Base-by-base conservation (phyloP, 129 eudicot genomes). In the Flaveria linearis region DNA sequence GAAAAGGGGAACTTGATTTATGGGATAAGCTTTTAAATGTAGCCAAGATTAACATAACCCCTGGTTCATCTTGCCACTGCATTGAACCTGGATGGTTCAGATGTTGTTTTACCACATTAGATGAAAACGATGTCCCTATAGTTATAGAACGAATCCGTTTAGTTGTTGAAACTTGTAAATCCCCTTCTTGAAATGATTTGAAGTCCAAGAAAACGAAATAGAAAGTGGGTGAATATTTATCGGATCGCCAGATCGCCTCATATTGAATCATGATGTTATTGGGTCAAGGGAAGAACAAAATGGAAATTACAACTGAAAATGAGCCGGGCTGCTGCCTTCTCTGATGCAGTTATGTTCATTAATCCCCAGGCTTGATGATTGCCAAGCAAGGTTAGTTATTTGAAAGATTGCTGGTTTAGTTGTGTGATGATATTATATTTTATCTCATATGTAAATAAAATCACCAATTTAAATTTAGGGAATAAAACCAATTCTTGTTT, bases 21-120 rank as follows among this genome's bases (percentile, higher is more conserved):
- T 91, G 97, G 96, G 96, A 91, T 9, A 95, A 89, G 69, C 83
- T 91, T n/a, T 80, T 91, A 68, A 91, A 80, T 82, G 81, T 82
- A 60, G 99, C 84, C 10, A 95, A 95, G 82, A 77, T 95, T 50
- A 95, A 95, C 57, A 67, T 78, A 45, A 91, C 89, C 60, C 99
- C 97, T n/a, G 99, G 99, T n/a, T 95, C 92, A 7, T 86, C 96
- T 36, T 95, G 93, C 62, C 99, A 95, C 71, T 95, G 97, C 73
- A 88, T 89, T 57, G 99, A 95, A 84, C 99, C 99, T 28, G 99
- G 99, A 74, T 95, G 97, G 99, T 95, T 95, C 75, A 87, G 99
- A 71, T 89, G 88, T 72, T 95, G 99, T 85, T 95, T 95, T 41
- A 85, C 92, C 22, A 85, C 91, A 4, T 82, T 95, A 73, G 76